Base-by-base conservation (phyloP, 2,329 filamentous ascomycete species). In the Exserohilum turcica region DNA sequence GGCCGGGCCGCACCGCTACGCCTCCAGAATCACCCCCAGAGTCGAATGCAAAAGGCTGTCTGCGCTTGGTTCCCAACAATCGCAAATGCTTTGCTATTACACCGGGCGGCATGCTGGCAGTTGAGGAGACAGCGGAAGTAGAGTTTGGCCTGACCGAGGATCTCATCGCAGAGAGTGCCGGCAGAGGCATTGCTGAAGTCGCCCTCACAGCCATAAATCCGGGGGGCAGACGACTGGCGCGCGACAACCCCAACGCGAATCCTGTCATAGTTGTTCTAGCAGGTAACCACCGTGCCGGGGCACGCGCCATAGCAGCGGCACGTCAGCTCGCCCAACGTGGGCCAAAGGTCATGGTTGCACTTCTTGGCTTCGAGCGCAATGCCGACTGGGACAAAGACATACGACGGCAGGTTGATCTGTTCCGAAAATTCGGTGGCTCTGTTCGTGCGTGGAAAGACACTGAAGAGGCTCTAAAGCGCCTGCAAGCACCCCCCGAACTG, bases 201-300 rank as follows among this genome's bases (percentile, higher is more conserved):
- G 87, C 91, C 0, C 80, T 95, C 48, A 82, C 80, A 43, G 84
- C 90, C 9, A 78, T 95, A 39, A 75, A 80, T 61, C 74, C 78
- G 80, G 53, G 86, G 81, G 43, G 84, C 82, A 69, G 85, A 78
- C 74, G 80, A 82, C 40, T 84, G 78, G 40, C 81, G 71, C 43
- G 79, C 61, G 69, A 76, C 12, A 71, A 76, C 44, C 76, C 78
- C 43, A 76, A 79, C 32, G 75, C 79, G 13, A 76, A 80, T 27
- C 82, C 83, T 0, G 82, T 85, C 6, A 79, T 88, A 43, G 86
- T 96, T 18, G 85, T 97, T 6, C 81, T 97, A n/a, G 92, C 91
- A 0, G 93, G 94, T n/a, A 97, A 97, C 73, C 93, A 96, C 74
- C 91, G 91, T 61, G 92, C 88, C 0, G 92, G 93, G 33, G 87